Base-by-base conservation (phyloP, 2,329 filamentous ascomycete species). In the Domatiomyces catenatus region DNA sequence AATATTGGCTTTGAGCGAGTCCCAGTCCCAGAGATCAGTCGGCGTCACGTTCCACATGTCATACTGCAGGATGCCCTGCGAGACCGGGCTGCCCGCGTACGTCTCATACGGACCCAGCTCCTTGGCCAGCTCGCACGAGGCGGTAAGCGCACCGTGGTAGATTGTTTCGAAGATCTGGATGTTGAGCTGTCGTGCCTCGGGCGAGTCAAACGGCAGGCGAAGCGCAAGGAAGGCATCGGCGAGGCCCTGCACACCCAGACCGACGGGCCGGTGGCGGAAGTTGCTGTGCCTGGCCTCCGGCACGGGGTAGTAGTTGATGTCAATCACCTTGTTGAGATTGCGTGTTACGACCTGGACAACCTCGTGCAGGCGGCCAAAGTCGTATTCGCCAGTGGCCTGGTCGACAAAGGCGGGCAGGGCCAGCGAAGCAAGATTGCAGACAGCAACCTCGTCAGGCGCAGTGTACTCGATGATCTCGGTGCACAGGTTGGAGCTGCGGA, bases 111-210 rank as follows among this genome's bases (percentile, higher is more conserved):
- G 69, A 3, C 92, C 92, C 52, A 89, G 71, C 59, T 84, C 74
- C 74, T 87, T 84, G 55, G 92, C 87, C 58, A 96, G 72, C 52
- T 94, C 81, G 64, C 84, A 81, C 0, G 92, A 98, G 19, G 87
- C 84, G 50, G 89, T 94, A 56, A 96, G 74, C 51, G 88, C 86
- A 66, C 83, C 92, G 67, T 98, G 92, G 73, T 98, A 98, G 69
- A 98, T 95, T 56, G 92, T 98, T 76, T 98, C 92, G 59, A 98
- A 98, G 69, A 98, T 96, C 69, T 98, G 88, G 64, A 84, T 89
- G 77, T 98, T 98, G 64, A 98, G 79, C 67, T 92, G 79, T 60
- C 83, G 86, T 56, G 92, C 92, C 71, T 96, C 88, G 4, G 87
- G 81, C 15, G 92, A 98, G 69, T 98, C 92, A 64, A 98, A 98